Base-by-base conservation (phyloP, 2,329 filamentous ascomycete genomes). In the Stagonosporopsis tanaceti region DNA sequence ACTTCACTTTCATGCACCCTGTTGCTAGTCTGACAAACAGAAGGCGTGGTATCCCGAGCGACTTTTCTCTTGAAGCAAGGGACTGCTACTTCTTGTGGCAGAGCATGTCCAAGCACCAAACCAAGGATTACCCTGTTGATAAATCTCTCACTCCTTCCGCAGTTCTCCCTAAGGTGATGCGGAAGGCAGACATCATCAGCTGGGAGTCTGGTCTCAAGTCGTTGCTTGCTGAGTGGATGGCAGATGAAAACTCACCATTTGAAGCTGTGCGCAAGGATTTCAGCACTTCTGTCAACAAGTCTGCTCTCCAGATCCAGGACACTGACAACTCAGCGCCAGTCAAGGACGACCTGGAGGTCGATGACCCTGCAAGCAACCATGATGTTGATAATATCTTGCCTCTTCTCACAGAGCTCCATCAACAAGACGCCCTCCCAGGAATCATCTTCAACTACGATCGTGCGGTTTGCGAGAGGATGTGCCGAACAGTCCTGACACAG, bases 381-480 rank as follows among this genome's bases (percentile, higher is more conserved):
- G 62, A 73, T n/a, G 62, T 68, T 14, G 65, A 69, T 5, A 84
- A 81, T 9, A 86, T 83, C 3, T 75, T 90, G 17, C 82, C 86
- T 1, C 75, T 91, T 28, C 77, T 89, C 0, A 81, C 78, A 15
- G 82, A 87, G 30, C 79, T 93, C 0, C 84, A 91, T 46, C 78
- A 80, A 15, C 84, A 87, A 53, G 83, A 85, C 53, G 89, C 88
- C 0, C 79, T 94, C 1, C 91, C 90, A 0, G 90, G 88, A 0
- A 86, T 94, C 12, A 73, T 93, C 1, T 94, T 94, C 79, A 91
- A 91, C 69, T 94, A 91, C 64, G 88, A 93, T 62, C 85, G 89
- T 45, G 73, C 74, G 1, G 74, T 78, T 28, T 93, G 91, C 65
- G 89, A 92, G 72, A 71, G 74, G 9, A 83, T 89, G 27, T 82